Evolutionary conservation across 1,284 basidiomycete species (phyloP), one percentile per base, ranked within the genome.

Genomic region (Ustilago bromivora): DNA sequence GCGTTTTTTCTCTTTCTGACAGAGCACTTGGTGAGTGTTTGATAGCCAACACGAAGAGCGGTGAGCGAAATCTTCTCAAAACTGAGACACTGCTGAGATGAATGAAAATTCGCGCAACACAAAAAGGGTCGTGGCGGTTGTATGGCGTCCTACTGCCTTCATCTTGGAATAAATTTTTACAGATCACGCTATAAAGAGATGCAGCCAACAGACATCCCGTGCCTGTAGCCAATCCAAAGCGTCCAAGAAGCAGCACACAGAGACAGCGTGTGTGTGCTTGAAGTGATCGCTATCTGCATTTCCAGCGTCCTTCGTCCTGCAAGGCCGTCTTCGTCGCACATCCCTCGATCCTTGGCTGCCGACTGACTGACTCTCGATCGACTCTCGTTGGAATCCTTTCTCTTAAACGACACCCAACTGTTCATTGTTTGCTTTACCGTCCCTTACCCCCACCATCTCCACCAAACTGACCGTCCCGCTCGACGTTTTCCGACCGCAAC

Each of bases 111-210:
- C 15, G 32, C 19, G 19, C 57, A 57, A 40, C 32, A 23, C 40
- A 58, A 57, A 62, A 62, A 57, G 10, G 7, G 35, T 57, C 52
- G 54, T 43, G 19, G 56, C 19, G 38, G 58, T 53, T 60, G 59
- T 68, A 61, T 66, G 57, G 54, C 41, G 66, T 61, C 58, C 61
- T 68, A 61, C 71, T 68, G 71, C 71, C 71, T 73, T 32, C 71
- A 73, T 73, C 71, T 64, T 67, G 64, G 63, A 59, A 36, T 13
- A 6, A 31, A 40, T 17, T 35, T 60, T 51, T 11, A 41, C 40
- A 15, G 59, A 36, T 40, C 36, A 38, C 36, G 28, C 19, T 31
- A 34, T 43, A 32, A n/a, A n/a, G 23, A 36, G 13, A 23, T 51
- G 13, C 23, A 52, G 19, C 46, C 43, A 49, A 49, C 23, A 28